Evolutionary conservation across 75 land plant species (phyloP).

Genomic region (Gnetum montanum): DNA sequence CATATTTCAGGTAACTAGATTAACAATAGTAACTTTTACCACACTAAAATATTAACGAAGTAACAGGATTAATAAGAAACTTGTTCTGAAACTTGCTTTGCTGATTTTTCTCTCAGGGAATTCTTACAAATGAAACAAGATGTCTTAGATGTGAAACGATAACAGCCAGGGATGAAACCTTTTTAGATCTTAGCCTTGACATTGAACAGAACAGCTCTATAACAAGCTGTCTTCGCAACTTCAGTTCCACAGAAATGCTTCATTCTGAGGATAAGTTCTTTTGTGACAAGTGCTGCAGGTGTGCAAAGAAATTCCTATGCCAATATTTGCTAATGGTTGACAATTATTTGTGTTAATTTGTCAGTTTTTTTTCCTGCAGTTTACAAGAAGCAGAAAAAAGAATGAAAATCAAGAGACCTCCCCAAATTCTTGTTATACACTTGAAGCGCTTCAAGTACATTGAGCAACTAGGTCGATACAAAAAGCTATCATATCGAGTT

Average conservation of each 20-base stretch:
- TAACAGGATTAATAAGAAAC: too few species aligned
- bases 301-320: neutral
- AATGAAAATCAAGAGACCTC: slow-evolving; percentile 93
- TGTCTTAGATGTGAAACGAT: slow-evolving; percentile 92
- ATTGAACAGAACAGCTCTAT: slow-evolving; percentile 97
- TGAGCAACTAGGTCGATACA: slow-evolving; percentile 91
- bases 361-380: slow-evolving; percentile 23
- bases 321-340: neutral
- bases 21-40: too few species aligned
- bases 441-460: slow-evolving; percentile 94
- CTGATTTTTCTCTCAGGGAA: slow-evolving; percentile 84
- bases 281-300: slow-evolving; percentile 99
- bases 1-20: slow-evolving; percentile 65
- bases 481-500: slow-evolving; percentile 88
- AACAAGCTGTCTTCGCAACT: slow-evolving; percentile 93
- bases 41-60: too few species aligned
- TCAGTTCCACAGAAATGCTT: slow-evolving; percentile 88
- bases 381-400: slow-evolving; percentile 98
- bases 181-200: slow-evolving; percentile 88
- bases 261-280: slow-evolving; percentile 97
- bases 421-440: slow-evolving; percentile 80
- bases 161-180: slow-evolving; percentile 96
- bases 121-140: slow-evolving; percentile 87
- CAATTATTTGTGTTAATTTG: neutral
- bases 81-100: too few species aligned